These are phyloP conservation scores for Trifolium dubium DNA, from an alignment of 306 rosid genomes.

Conservation along the genomic window DNA sequence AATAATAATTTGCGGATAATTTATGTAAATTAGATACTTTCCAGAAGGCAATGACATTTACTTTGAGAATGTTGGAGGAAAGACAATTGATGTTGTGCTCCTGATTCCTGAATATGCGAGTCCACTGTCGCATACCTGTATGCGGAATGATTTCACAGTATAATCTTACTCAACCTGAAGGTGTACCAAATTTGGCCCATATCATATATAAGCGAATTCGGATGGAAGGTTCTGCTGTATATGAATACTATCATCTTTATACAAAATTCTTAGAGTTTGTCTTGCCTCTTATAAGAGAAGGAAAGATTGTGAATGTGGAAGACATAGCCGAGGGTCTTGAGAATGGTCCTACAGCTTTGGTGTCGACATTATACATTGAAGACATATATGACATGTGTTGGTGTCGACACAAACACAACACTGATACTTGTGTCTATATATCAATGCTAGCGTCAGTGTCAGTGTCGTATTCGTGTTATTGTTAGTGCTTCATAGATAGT, in stretches of 20 bases:
- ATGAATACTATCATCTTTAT: background rate
- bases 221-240: background rate
- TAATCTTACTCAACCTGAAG: slow-evolving; percentile 41
- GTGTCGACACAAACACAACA: too few relatives aligned
- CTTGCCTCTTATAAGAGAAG: background rate
- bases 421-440: too few relatives aligned
- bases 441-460: too few relatives aligned
- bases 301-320: background rate
- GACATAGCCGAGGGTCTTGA: background rate
- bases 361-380: too few relatives aligned
- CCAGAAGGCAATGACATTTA: slow-evolving; percentile 49
- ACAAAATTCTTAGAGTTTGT: background rate
- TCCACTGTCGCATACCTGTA: slow-evolving; percentile 27
- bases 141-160: slow-evolving; percentile 55
- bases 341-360: background rate
- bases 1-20: background rate
- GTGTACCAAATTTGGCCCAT: too few relatives aligned
- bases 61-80: slow-evolving; percentile 48
- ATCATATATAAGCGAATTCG: background rate
- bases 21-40: slow-evolving; percentile 36
- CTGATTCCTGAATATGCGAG: slow-evolving; percentile 42
- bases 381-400: too few relatives aligned
- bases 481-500: too few relatives aligned
- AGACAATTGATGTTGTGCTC: slow-evolving; percentile 49
- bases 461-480: too few relatives aligned